Evolutionary conservation across 176 grass and related monocot species (phyloP).

Genomic region (Carex kokanica): DNA sequence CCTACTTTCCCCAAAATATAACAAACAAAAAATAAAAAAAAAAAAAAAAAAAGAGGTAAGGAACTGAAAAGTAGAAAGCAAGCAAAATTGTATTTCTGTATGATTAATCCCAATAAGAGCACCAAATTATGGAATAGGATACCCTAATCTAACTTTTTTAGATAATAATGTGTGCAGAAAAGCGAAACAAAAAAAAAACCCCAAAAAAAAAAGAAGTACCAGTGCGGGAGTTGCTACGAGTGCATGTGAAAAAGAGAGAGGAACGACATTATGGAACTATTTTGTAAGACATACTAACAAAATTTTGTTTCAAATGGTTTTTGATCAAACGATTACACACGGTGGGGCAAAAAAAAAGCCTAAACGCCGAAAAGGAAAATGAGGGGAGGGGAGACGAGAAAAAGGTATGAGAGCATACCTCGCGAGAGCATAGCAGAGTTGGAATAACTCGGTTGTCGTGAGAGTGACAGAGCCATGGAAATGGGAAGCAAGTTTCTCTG

Average conservation of each 20-base stretch:
- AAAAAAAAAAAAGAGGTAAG: not conserved
- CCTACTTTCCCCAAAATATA: not conserved
- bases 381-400: not conserved
- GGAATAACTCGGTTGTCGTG: slow-evolving; percentile 26
- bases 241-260: not conserved
- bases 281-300: not conserved
- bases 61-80: too few species aligned
- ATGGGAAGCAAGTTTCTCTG: slow-evolving; percentile 27
- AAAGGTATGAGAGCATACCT: slow-evolving; percentile 19
- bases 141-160: not conserved
- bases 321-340: too few species aligned
- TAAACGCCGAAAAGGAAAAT: too few species aligned
- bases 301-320: too few species aligned
- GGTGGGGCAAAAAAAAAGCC: too few species aligned
- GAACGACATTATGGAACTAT: not conserved
- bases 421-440: slow-evolving; percentile 36
- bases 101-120: not conserved
- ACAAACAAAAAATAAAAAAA: not conserved
- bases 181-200: not conserved
- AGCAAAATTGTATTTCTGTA: not conserved
- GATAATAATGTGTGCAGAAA: not conserved
- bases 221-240: not conserved
- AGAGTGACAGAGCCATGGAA: slow-evolving; percentile 25
- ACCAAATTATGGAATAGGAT: not conserved
- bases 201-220: not conserved